Evolutionary conservation across 2,329 filamentous ascomycete species (phyloP).

Genomic region (Geosmithia putterillii): DNA sequence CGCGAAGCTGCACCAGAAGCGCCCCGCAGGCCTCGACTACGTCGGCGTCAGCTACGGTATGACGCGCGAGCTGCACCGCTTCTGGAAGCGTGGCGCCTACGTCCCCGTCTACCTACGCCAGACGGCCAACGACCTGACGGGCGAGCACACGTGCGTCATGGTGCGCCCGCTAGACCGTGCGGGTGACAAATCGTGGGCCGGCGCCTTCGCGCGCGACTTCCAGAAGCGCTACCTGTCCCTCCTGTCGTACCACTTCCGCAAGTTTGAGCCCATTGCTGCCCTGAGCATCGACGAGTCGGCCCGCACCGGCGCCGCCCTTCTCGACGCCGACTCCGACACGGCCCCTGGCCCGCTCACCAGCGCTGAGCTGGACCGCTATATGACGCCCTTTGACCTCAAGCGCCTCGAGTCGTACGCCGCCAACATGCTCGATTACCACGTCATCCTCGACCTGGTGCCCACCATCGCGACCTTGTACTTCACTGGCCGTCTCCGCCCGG

Average conservation of each 20-base stretch:
- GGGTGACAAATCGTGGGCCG: conserved; percentile 72
- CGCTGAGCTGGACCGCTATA: conserved; percentile 58
- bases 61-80: conserved; percentile 77
- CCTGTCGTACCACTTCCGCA: conserved; percentile 83
- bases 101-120: conserved; percentile 87
- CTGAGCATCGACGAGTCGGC: conserved; percentile 74
- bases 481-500: conserved; percentile 54
- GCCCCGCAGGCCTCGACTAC: conserved; percentile 74
- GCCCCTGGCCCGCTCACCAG: conserved; percentile 58
- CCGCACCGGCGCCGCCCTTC: conserved; percentile 59
- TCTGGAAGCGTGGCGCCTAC: conserved; percentile 87
- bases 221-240: conserved; percentile 85
- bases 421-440: conserved; percentile 95
- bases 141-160: conserved; percentile 98
- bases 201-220: conserved; percentile 85
- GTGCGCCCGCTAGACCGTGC: conserved; percentile 60
- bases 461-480: conserved; percentile 77
- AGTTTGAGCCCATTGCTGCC: conserved; percentile 66
- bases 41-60: conserved; percentile 92
- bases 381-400: conserved; percentile 92
- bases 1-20: conserved; percentile 72
- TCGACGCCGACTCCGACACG: conserved; percentile 45
- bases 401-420: conserved; percentile 90
- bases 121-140: conserved; percentile 90
- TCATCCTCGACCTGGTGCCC: conserved; percentile 87